Evolutionary conservation across 2,329 filamentous ascomycete genomes (phyloP).

Genomic region (Coccinonectria pachysandricola): DNA sequence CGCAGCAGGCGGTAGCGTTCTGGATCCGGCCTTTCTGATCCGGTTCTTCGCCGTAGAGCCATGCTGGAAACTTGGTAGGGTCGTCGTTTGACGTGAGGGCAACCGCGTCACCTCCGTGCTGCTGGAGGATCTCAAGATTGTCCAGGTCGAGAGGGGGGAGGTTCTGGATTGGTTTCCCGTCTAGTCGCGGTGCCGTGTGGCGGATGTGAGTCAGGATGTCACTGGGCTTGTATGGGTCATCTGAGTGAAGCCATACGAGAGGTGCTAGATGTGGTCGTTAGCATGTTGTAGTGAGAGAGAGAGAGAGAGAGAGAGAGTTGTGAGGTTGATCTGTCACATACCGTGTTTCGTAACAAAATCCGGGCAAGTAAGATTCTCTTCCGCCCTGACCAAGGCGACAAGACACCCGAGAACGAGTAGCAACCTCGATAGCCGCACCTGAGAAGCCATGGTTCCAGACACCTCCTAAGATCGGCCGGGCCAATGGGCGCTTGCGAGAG

Average conservation of each 20-base stretch:
- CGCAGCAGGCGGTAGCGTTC: conserved; percentile 19
- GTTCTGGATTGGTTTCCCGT: conserved; percentile 8
- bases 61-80: conserved; percentile 14
- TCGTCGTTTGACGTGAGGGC: conserved; percentile 20
- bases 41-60: conserved; percentile 19
- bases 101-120: conserved; percentile 6
- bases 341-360: conserved; percentile 21
- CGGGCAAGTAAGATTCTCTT: conserved; percentile 15
- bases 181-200: conserved; percentile 18
- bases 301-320: neutral
- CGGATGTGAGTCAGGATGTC: conserved; percentile 20
- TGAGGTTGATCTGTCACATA: conserved; percentile 9
- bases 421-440: too few species aligned
- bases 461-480: too few species aligned
- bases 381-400: too few species aligned
- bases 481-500: too few species aligned
- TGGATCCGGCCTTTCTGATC: conserved; percentile 12
- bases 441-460: too few species aligned
- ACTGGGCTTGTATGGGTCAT: conserved; percentile 22
- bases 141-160: conserved; percentile 17
- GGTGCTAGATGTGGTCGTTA: conserved; percentile 15
- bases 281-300: neutral
- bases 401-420: too few species aligned
- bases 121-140: conserved; percentile 20
- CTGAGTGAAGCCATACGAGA: conserved; percentile 22